Percentiles rank a stretch among this genome's conserved stretches.
Conservation (phyloP, 2,329 filamentous ascomycete genomes). For the Kalmusia sp. region DNA sequence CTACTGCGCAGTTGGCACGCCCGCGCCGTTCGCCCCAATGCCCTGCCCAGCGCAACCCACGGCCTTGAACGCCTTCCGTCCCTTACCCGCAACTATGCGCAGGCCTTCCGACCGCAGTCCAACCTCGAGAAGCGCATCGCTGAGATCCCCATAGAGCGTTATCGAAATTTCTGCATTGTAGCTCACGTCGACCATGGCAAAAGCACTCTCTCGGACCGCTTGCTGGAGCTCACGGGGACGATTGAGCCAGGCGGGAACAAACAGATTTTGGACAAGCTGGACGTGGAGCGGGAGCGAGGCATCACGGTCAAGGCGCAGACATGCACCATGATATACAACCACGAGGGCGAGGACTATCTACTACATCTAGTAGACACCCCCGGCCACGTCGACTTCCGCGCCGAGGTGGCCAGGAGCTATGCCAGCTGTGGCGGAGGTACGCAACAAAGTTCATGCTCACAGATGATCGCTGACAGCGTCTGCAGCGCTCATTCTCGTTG, state of each 20-base stretch:
- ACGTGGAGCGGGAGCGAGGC: conserved; percentile 93
- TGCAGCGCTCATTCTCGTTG: conserved; percentile 83
- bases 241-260: conserved; percentile 87
- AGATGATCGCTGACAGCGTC: conserved; percentile 9
- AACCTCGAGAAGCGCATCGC: conserved; percentile 71
- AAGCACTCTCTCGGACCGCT: conserved; percentile 89
- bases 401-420: conserved; percentile 94
- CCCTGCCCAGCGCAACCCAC: conserved; percentile 13
- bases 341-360: conserved; percentile 86
- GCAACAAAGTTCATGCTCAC: neutral
- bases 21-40: conserved; percentile 30
- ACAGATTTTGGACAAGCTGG: conserved; percentile 95
- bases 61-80: conserved; percentile 38
- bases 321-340: conserved; percentile 94
- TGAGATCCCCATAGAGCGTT: conserved; percentile 78
- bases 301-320: conserved; percentile 99
- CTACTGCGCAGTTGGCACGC: conserved; percentile 46
- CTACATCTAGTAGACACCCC: conserved; percentile 96
- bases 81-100: conserved; percentile 40
- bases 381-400: conserved; percentile 96
- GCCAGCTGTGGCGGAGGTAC: conserved; percentile 83
- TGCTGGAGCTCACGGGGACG: conserved; percentile 93
- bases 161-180: conserved; percentile 97
- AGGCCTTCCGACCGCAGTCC: conserved; percentile 49
- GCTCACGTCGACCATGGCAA: conserved; percentile 99